Percentiles rank a stretch among this genome's conserved stretches.
phyloP scores from a whole-genome alignment of 208 protist genomes.

The Wallacemonas sp. region DNA sequence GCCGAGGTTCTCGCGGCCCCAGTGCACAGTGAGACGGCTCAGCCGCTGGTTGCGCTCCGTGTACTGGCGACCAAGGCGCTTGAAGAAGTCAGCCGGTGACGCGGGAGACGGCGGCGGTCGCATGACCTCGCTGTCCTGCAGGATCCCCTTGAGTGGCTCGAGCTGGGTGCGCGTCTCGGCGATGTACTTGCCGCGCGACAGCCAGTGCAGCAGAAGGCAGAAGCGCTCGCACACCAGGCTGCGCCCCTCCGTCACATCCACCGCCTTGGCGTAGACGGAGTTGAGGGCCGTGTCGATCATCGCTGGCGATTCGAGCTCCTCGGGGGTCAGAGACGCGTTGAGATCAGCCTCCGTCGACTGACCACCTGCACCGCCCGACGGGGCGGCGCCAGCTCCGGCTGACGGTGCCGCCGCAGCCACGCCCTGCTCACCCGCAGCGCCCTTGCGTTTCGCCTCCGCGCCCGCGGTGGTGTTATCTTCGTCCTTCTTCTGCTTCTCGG shows the following conservation, averaged over 20 bases:
- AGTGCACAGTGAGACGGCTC: conserved; percentile 66
- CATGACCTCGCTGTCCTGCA: conserved; percentile 79
- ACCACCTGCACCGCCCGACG: not conserved
- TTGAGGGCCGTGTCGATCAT: not conserved
- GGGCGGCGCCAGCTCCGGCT: not conserved
- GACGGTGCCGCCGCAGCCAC: not conserved
- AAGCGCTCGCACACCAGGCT: conserved; percentile 60
- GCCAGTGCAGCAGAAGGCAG: conserved; percentile 67
- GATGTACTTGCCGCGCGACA: conserved; percentile 43
- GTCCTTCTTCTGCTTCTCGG: not conserved
- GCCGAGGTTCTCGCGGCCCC: conserved; percentile 63
- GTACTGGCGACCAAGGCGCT: conserved; percentile 61
- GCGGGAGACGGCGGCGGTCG: conserved; percentile 45
- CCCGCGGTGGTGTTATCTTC: not conserved
- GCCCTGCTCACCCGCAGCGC: not conserved
- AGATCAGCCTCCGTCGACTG: not conserved
- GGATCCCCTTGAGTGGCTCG: conserved; percentile 76
- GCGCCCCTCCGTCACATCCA: conserved; percentile 61
- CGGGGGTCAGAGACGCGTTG: not conserved
- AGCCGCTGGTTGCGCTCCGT: conserved; percentile 84
- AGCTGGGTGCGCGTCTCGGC: conserved; percentile 52
- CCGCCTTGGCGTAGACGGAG: conserved; percentile 39
- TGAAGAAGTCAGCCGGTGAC: conserved; percentile 51
- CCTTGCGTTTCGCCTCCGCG: not conserved
- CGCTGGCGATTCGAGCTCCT: not conserved